Evolutionary conservation across 331 rosid species (phyloP).

Genomic region (Malus hybrid): DNA sequence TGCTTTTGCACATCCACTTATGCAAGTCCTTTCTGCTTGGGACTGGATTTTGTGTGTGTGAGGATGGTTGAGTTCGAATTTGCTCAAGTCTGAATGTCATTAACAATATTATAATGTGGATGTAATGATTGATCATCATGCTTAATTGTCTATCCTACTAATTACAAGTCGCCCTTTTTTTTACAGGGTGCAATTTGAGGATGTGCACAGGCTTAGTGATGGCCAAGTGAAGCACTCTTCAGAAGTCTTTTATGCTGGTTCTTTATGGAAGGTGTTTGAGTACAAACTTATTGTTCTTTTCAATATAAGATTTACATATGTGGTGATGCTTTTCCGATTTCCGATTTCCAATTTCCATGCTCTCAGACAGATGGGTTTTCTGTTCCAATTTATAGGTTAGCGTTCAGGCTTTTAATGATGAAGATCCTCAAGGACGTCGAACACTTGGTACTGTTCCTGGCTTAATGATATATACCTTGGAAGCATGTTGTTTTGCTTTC

Average conservation of each 20-base stretch:
- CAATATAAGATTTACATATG: not conserved
- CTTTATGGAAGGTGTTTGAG: constrained; percentile 82
- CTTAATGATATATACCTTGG: constrained; percentile 8
- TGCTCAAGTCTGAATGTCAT: not conserved
- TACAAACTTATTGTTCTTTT: constrained; percentile 13
- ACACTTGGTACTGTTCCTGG: constrained; percentile 63
- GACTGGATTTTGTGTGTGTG: not conserved
- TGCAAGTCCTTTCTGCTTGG: not conserved
- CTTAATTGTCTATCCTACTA: not conserved
- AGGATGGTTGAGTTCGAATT: not conserved
- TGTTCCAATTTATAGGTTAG: constrained; percentile 62
- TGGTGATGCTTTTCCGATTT: not conserved
- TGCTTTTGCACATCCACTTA: not conserved
- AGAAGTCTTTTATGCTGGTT: constrained; percentile 92
- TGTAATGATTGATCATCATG: not conserved
- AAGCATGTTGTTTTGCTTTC: constrained; percentile 4
- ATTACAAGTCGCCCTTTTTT: not conserved
- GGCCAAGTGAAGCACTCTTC: constrained; percentile 97
- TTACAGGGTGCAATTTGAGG: constrained; percentile 87
- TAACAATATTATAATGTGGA: not conserved
- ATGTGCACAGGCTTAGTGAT: constrained; percentile 95
- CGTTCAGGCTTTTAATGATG: constrained; percentile 94
- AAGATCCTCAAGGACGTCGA: constrained; percentile 91
- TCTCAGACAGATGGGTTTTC: constrained; percentile 16
- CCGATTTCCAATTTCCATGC: not conserved